Base-by-base conservation (phyloP, 2,329 filamentous ascomycete species). In the Pezicula neosporulosa region DNA sequence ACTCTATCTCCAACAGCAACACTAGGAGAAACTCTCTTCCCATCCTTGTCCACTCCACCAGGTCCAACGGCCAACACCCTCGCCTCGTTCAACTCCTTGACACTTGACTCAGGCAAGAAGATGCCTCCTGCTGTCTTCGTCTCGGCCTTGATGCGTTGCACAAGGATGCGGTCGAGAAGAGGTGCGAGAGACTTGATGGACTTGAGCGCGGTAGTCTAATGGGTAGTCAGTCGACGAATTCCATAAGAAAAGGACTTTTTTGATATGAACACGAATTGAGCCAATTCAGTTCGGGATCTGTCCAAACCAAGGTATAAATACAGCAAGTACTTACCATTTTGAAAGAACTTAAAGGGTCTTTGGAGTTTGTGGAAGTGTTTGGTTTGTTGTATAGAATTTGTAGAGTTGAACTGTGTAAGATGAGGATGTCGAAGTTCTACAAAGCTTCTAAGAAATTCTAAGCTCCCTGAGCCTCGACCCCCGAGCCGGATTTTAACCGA, bases 31-130 rank as follows among this genome's bases (percentile, higher is more conserved):
- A 97, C 76, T 63, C 91, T 83, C 81, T 94, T 89, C 64, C 94
- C 94, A 55, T 96, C 87, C 76, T 86, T 91, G 78, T 95, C 90
- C 55, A 96, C 67, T 13, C 80, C 86, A 57, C 94, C 94, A 52
- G 94, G 94, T 49, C 94, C 94, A 58, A 99, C 93, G 57, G 94
- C 94, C 55, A 99, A 79, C 50, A 99, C 94, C 76, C 90, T 92
- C 66, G 90, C 94, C 81, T 97, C 93, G 76, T 97, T 97, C 70
- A 97, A 83, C 75, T 99, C 94, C 83, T 99, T 96, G 69, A 97
- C 90, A 67, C 87, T 89, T 56, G 87, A 92, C 80, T 99, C 94
- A 63, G 94, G 94, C 60, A 99, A 89, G 82, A 95, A 97, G 81
- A 99, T 96, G 67, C 94, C 94, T 68, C 86, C 86, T 65, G 94